Percentiles rank a stretch among this genome's conserved stretches.
phyloP scores from a whole-genome alignment of 2,329 filamentous ascomycete species.

The Fusarium piperis region DNA sequence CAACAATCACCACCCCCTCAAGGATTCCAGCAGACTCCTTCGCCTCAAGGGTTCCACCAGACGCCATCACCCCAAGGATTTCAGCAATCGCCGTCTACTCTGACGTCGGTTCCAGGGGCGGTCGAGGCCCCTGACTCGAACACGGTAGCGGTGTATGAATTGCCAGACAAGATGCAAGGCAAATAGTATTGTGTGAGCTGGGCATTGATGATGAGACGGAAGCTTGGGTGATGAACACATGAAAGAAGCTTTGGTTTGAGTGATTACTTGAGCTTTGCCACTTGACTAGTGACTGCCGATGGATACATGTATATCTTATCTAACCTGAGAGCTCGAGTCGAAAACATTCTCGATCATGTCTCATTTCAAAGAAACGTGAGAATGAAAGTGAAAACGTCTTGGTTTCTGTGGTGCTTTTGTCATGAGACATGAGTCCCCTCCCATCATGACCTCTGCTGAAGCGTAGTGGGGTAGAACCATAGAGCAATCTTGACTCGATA shows the following conservation, averaged over 20 bases:
- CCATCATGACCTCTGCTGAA: not conserved
- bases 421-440: not conserved
- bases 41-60: not conserved
- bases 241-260: not conserved
- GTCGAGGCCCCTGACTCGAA: constrained; percentile 18
- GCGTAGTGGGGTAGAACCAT: not conserved
- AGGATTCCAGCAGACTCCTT: constrained; percentile 4
- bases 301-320: not conserved
- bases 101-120: not conserved
- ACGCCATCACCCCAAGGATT: constrained; percentile 2
- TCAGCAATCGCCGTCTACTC: constrained; percentile 8
- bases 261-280: not conserved
- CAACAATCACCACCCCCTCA: not conserved
- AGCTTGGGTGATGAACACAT: not conserved
- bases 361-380: not conserved
- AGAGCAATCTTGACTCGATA: not conserved
- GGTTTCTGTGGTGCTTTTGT: not conserved
- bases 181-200: not conserved
- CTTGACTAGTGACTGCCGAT: not conserved
- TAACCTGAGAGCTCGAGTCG: not conserved
- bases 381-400: not conserved
- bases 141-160: constrained; percentile 12
- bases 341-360: not conserved
- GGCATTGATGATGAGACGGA: not conserved
- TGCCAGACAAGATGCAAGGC: not conserved